Percentiles rank a stretch among this genome's conserved stretches.
phyloP scores from a whole-genome alignment of 2,329 filamentous ascomycete genomes.

The Fusarium verticillioides region DNA sequence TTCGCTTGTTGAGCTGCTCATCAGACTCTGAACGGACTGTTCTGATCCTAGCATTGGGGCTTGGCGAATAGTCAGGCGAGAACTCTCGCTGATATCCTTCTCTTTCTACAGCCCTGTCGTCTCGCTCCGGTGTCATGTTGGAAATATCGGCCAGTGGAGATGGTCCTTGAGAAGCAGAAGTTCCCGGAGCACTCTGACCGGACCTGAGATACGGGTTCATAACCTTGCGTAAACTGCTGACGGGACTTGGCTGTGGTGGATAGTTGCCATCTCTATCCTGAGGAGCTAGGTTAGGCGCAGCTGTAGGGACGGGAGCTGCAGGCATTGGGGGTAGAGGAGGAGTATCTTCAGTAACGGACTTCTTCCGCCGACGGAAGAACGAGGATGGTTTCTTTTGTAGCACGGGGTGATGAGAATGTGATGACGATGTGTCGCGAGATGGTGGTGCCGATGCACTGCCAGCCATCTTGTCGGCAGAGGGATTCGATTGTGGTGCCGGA shows the following conservation, averaged over 20 bases:
- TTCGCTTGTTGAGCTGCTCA: conserved; percentile 29
- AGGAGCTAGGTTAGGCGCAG: conserved; percentile 50
- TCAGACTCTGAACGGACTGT: conserved; percentile 64
- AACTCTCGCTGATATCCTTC: conserved; percentile 67
- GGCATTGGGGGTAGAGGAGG: conserved; percentile 67
- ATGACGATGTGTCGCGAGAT: conserved; percentile 58
- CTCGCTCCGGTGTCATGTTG: conserved; percentile 37
- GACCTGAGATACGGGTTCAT: conserved; percentile 83
- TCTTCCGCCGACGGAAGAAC: conserved; percentile 94
- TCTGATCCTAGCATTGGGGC: conserved; percentile 76
- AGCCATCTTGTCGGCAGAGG: conserved; percentile 55
- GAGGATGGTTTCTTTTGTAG: conserved; percentile 93
- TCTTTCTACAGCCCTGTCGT: conserved; percentile 33
- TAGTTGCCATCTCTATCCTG: conserved; percentile 46
- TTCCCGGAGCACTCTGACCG: conserved; percentile 43
- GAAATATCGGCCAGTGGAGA: conserved; percentile 42
- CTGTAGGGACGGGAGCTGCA: conserved; percentile 54
- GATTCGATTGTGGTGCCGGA: conserved; percentile 34
- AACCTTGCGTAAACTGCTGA: conserved; percentile 83
- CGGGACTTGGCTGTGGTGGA: conserved; percentile 66
- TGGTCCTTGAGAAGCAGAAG: conserved; percentile 42
- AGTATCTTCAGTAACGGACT: conserved; percentile 79
- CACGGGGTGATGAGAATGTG: conserved; percentile 60
- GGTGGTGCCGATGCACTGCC: conserved; percentile 62
- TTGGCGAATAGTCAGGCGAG: conserved; percentile 80